Evolutionary conservation across 805 yeast species (phyloP).

Genomic region (Sungouiozyma intestinalis): DNA sequence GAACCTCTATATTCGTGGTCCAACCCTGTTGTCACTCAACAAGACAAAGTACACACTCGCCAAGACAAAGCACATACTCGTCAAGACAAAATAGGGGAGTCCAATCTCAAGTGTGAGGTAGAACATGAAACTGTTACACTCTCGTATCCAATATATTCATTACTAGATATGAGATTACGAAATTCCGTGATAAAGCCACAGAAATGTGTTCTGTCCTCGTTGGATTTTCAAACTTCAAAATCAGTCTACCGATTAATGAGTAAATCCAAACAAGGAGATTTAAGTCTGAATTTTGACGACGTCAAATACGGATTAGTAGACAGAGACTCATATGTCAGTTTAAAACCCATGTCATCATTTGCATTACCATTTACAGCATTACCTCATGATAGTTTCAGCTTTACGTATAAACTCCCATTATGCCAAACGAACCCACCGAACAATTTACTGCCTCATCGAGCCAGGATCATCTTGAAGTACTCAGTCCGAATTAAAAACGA

Average conservation of each 20-base stretch:
- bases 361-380: slow-evolving; percentile 14
- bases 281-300: slow-evolving; percentile 9
- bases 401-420: slow-evolving; percentile 21
- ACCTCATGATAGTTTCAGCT: slow-evolving; percentile 19
- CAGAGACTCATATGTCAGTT: slow-evolving; percentile 9
- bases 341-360: slow-evolving; percentile 16
- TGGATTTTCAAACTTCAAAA: slow-evolving; percentile 26
- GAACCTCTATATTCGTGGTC: slow-evolving; percentile 17
- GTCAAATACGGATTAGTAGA: slow-evolving; percentile 16
- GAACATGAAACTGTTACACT: slow-evolving; percentile 1
- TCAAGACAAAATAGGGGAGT: background rate
- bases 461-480: slow-evolving; percentile 17
- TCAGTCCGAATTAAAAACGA: slow-evolving; percentile 5
- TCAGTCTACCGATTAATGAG: slow-evolving; percentile 14
- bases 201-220: slow-evolving; percentile 20
- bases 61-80: background rate
- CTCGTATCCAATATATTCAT: slow-evolving; percentile 24
- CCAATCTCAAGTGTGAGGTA: background rate
- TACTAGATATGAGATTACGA: slow-evolving; percentile 25
- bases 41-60: background rate
- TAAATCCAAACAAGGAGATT: background rate
- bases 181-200: slow-evolving; percentile 16
- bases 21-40: background rate
- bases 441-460: slow-evolving; percentile 14
- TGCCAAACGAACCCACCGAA: background rate